Conservation (phyloP, 2,329 filamentous ascomycete species). For the Sarocladium oryzae region DNA sequence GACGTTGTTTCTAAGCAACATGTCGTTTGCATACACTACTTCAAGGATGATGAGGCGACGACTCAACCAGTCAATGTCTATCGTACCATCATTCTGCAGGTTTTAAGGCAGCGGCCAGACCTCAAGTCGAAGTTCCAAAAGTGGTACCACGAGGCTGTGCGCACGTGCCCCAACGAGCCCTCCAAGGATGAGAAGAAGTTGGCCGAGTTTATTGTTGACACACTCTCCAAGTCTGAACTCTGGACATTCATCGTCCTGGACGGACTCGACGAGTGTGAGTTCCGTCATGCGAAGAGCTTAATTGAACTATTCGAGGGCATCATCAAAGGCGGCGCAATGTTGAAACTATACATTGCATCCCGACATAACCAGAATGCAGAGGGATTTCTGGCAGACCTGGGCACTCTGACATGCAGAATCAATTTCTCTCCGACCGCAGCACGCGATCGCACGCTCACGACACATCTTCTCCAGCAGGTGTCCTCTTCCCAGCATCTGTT, state of each 20-base stretch:
- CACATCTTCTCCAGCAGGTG: background rate
- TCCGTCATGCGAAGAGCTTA: background rate
- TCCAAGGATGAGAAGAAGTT: background rate
- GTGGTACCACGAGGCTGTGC: background rate
- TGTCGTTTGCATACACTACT: background rate
- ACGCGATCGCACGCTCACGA: background rate
- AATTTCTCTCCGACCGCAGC: background rate
- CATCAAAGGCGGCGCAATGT: background rate
- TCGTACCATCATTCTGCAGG: background rate
- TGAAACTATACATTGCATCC: background rate
- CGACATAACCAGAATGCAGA: background rate
- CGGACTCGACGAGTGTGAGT: background rate
- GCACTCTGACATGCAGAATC: background rate
- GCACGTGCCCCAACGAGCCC: background rate
- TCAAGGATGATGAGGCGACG: background rate
- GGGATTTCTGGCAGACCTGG: background rate
- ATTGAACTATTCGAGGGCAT: background rate
- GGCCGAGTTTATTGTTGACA: background rate
- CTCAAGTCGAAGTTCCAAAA: background rate
- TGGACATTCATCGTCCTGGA: background rate
- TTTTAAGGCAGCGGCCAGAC: background rate
- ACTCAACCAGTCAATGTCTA: background rate
- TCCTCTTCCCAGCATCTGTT: background rate
- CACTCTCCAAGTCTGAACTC: background rate
- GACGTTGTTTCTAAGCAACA: background rate